Conservation (phyloP, 371 early-diverging fungal species). For the Mucor indicus region DNA sequence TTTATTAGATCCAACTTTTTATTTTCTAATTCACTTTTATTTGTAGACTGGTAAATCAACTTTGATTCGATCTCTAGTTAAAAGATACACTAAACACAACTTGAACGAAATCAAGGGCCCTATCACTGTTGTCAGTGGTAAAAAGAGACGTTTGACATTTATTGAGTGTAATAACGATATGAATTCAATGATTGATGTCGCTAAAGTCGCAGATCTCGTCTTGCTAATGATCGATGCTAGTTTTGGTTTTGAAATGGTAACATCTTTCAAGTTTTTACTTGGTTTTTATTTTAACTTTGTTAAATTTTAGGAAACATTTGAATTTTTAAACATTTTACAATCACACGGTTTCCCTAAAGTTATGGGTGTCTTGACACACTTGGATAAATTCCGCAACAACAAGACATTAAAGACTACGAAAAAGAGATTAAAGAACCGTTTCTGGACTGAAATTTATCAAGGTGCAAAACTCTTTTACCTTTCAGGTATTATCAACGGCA, state of each 20-base stretch:
- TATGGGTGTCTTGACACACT: slow-evolving; percentile 95
- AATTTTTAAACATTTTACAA: slow-evolving; percentile 97
- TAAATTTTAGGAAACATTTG: slow-evolving; percentile 86
- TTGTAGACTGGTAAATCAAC: slow-evolving; percentile 90
- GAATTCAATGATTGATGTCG: slow-evolving; percentile 96
- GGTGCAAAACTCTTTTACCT: slow-evolving; percentile 97
- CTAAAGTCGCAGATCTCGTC: slow-evolving; percentile 97
- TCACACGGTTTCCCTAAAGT: slow-evolving; percentile 98
- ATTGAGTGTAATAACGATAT: slow-evolving; percentile 96
- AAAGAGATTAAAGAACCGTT: slow-evolving; percentile 93
- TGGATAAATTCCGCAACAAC: slow-evolving; percentile 91
- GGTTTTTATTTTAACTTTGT: neutral
- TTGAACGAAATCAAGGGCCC: slow-evolving; percentile 92
- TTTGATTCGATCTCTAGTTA: slow-evolving; percentile 92
- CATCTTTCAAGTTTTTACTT: neutral
- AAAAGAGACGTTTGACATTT: slow-evolving; percentile 94
- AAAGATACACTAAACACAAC: slow-evolving; percentile 92
- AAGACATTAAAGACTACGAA: slow-evolving; percentile 88
- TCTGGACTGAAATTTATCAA: slow-evolving; percentile 98
- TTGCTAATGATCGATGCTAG: slow-evolving; percentile 95
- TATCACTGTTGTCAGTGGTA: slow-evolving; percentile 93
- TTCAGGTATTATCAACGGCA: slow-evolving; percentile 91
- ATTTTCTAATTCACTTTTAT: neutral
- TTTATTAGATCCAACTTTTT: neutral
- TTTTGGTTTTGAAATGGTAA: slow-evolving; percentile 97